Evolutionary conservation across 2,329 filamentous ascomycete species (phyloP), one percentile per base, ranked within the genome.

Genomic region (Epichloe aotearoae): DNA sequence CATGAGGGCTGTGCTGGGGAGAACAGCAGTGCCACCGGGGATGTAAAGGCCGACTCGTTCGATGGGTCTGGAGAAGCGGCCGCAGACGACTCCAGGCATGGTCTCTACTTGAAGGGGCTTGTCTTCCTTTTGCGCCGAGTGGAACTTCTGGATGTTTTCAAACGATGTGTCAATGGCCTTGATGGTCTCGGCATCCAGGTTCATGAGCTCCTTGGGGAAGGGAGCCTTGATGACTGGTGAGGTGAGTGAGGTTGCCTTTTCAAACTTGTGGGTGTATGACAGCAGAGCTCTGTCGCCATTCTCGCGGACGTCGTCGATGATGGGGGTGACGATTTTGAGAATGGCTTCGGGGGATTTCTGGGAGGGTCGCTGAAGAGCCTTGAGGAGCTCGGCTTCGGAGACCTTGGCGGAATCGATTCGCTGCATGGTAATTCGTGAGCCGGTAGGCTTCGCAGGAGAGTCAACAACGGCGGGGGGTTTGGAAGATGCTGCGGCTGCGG

Each of bases 321-420:
- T 98, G 1, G 93, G 93, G 37, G 80, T 82, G 53, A 95, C 88
- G 49, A 97, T 91, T 56, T 83, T 83, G 71, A 97, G 83, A 58
- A 98, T 96, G 52, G 86, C 81, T 20, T 97, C 91, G n/a, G 88
- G 88, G 88, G 91, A 95, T 65, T 86, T 89, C 64, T 98, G 93
- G 1, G 91, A 95, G 5, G 93, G 93, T 48, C 93, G 80, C 68
- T 90, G 85, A 20, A 98, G 75, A 12, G 82, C 85, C 49, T 86
- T 80, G 52, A 80, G 73, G 17, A 98, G 81, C 38, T 84, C 80
- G 46, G 77, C 71, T 8, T 75, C 68, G 2, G 82, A 74, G 5
- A 82, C 82, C 46, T 82, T 75, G 47, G 81, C 68, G 6, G 86
- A 80, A 57, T 89, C 76, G 56, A 88, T 82, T 56, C 88, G 79